Conservation (phyloP, 140 eudicot species). For the Eryngium alpinum region DNA sequence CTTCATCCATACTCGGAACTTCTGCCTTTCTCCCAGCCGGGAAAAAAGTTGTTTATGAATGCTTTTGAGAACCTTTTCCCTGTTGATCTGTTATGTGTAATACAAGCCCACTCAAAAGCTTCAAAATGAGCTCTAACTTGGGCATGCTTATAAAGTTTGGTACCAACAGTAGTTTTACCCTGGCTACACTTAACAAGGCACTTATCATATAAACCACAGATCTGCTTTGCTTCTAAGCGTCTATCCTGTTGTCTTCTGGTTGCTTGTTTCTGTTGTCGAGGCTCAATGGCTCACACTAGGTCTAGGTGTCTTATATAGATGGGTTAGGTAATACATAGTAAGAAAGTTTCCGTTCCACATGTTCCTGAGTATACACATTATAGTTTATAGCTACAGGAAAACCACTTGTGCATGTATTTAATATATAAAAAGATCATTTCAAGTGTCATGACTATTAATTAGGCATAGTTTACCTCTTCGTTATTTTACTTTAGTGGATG, state of each 20-base stretch:
- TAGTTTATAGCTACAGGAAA: neutral
- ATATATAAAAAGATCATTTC: neutral
- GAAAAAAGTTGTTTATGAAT: no score
- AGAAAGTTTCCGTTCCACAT: neutral
- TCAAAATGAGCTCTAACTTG: no score
- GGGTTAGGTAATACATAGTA: neutral
- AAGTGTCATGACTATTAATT: neutral
- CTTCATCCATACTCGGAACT: no score
- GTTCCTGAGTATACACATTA: neutral
- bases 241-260: constrained; percentile 74
- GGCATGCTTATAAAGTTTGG: no score
- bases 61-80: no score
- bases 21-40: no score
- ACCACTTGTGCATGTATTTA: neutral
- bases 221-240: constrained; percentile 80
- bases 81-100: no score
- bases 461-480: neutral
- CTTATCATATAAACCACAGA: constrained; percentile 54
- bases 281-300: no score
- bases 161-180: no score
- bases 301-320: no score
- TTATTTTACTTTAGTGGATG: neutral
- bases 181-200: constrained; percentile 75
- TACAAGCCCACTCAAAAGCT: no score
- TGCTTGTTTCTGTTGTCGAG: constrained; percentile 40